Evolutionary conservation across 2,329 filamentous ascomycete species (phyloP).

Genomic region (Aspergillus sp.): DNA sequence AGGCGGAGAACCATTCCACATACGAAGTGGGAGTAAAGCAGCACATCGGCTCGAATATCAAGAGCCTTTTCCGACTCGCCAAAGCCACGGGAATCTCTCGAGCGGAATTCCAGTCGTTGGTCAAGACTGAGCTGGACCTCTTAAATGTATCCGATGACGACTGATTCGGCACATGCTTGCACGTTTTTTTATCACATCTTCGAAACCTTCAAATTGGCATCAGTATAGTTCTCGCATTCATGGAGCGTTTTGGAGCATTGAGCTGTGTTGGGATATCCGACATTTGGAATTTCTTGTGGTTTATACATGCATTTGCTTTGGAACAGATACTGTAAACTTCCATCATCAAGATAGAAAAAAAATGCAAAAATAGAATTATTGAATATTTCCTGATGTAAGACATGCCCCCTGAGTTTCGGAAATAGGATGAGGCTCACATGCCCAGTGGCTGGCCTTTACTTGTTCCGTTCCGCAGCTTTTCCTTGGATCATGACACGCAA

Average conservation of each 20-base stretch:
- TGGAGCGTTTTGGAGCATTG: slow-evolving; percentile 25
- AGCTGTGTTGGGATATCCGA: slow-evolving; percentile 22
- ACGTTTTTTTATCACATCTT: slow-evolving; percentile 13
- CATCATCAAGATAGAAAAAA: neutral
- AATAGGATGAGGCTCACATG: slow-evolving; percentile 12
- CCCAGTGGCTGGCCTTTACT: slow-evolving; percentile 18
- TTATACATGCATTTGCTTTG: slow-evolving; percentile 2
- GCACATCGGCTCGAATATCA: slow-evolving; percentile 67
- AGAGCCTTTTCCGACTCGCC: slow-evolving; percentile 66
- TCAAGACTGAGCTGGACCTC: slow-evolving; percentile 64
- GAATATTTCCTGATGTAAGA: neutral
- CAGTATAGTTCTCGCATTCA: slow-evolving; percentile 20
- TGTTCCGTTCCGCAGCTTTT: slow-evolving; percentile 28
- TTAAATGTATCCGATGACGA: slow-evolving; percentile 59
- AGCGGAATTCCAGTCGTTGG: slow-evolving; percentile 62
- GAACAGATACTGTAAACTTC: slow-evolving; percentile 1
- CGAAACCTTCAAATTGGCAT: slow-evolving; percentile 27
- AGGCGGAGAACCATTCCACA: slow-evolving; percentile 56
- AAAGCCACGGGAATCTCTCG: slow-evolving; percentile 62
- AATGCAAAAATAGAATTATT: neutral
- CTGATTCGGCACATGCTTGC: slow-evolving; percentile 11
- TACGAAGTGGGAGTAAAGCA: slow-evolving; percentile 65
- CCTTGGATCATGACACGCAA: slow-evolving; percentile 29
- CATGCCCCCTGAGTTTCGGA: slow-evolving; percentile 3
- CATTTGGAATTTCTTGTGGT: slow-evolving; percentile 6